These are phyloP conservation scores for Talaromyces stipitatus DNA, from an alignment of 495 filamentous ascomycete species.

Conservation along the genomic window DNA sequence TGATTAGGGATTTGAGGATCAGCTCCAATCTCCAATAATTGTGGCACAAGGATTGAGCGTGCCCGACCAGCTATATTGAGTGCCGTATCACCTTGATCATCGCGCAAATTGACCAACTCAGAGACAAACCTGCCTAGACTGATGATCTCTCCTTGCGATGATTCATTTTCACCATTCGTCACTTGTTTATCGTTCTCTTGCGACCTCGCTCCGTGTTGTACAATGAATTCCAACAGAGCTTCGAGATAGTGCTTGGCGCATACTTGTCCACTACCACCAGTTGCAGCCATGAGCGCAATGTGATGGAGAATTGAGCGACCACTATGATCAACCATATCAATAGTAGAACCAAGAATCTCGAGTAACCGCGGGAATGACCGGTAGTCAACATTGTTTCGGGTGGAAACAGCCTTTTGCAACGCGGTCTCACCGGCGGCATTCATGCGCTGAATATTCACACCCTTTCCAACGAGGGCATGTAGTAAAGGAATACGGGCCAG, in stretches of 20 bases:
- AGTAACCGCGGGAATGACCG: conserved; percentile 75
- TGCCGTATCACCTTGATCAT: conserved; percentile 89
- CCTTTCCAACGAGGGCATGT: conserved; percentile 68
- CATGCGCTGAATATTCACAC: conserved; percentile 77
- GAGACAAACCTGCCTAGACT: conserved; percentile 85
- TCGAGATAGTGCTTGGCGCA: conserved; percentile 92
- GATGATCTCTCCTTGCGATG: conserved; percentile 51
- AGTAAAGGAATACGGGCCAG: conserved; percentile 77
- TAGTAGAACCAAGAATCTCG: conserved; percentile 80
- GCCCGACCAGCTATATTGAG: conserved; percentile 88
- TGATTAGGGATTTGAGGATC: conserved; percentile 84
- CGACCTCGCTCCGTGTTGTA: conserved; percentile 64
- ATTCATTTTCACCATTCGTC: conserved; percentile 23
- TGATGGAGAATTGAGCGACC: conserved; percentile 92
- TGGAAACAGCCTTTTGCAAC: conserved; percentile 77
- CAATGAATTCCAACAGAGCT: conserved; percentile 85
- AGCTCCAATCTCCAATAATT: conserved; percentile 86
- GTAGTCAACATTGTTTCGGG: conserved; percentile 86
- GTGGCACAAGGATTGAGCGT: conserved; percentile 86
- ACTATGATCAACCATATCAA: conserved; percentile 80
- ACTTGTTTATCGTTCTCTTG: conserved; percentile 32
- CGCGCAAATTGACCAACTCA: conserved; percentile 89
- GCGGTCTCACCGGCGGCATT: conserved; percentile 87
- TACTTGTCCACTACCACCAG: conserved; percentile 71
- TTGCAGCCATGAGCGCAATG: conserved; percentile 88